A percentile compares a stretch with the other conserved stretches of the same genome.
Evolutionary conservation across 345 rosid species (phyloP).

Genomic region (Eutrema japonicum): DNA sequence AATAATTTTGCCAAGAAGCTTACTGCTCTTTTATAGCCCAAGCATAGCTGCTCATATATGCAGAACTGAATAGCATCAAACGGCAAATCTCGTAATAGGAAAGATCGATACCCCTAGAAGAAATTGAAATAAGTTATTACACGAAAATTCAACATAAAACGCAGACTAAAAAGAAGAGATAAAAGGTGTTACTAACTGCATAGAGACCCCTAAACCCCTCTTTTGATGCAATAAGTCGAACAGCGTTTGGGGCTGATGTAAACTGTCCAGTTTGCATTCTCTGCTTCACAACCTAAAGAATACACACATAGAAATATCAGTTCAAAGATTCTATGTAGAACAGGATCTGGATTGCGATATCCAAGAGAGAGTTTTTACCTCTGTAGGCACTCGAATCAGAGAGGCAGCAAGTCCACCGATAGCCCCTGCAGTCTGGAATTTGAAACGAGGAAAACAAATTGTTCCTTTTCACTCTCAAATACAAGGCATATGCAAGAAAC

Average conservation of each 20-base stretch:
- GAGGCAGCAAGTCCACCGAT: constrained; percentile 95
- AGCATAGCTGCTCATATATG: constrained; percentile 89
- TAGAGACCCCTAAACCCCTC: constrained; percentile 91
- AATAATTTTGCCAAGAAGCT: constrained; percentile 39
- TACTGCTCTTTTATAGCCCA: constrained; percentile 85
- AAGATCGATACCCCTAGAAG: constrained; percentile 86
- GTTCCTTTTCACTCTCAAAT: constrained; percentile 11
- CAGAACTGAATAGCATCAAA: constrained; percentile 98
- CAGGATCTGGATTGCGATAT: constrained; percentile 3
- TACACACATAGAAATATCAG: constrained; percentile 9
- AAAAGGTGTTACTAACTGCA: constrained; percentile 59
- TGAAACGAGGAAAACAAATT: constrained; percentile 14
- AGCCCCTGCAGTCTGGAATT: constrained; percentile 86
- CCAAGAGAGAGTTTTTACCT: constrained; percentile 50
- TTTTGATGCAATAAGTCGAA: constrained; percentile 68
- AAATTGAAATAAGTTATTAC: constrained; percentile 16
- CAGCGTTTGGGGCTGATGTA: constrained; percentile 82
- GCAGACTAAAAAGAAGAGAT: constrained; percentile 18
- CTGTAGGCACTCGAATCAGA: constrained; percentile 92
- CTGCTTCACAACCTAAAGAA: constrained; percentile 83
- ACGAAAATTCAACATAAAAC: constrained; percentile 10
- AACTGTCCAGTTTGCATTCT: constrained; percentile 97
- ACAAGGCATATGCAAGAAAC: neutral
- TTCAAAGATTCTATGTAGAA: constrained; percentile 3
- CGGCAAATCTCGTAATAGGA: constrained; percentile 86